Evolutionary conservation across 2,329 filamentous ascomycete genomes (phyloP), one percentile per base, ranked within the genome.

Genomic region (Phialophora chinensis): DNA sequence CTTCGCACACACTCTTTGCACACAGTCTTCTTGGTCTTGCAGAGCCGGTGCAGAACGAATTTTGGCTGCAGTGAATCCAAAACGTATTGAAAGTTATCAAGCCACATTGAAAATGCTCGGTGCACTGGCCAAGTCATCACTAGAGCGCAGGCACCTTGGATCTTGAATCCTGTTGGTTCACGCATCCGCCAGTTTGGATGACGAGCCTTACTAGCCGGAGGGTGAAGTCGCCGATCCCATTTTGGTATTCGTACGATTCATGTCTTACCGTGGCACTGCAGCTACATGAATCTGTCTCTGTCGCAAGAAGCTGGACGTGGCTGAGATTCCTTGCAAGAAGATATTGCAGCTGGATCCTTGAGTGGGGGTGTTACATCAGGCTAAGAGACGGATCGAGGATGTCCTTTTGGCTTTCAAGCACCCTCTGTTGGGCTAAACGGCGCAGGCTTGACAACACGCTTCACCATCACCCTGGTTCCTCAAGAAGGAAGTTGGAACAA

Each of bases 401-500:
- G 38, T n/a, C 17, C 38, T 44, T n/a, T 44, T 44, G 38, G 14
- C 17, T 8, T n/a, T 10, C 23, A 52, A 52, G 10, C 49, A 52
- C 38, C 5, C 14, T 44, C 38, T 44, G 38, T 17, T 20, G 38
- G 49, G 1, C 49, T 52, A 10, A 14, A 14, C 11, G 20, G 20
- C 23, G 8, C n/a, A 27, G 6, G 10, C n/a, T 14, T 52, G 17
- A 20, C 20, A 27, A 8, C 20, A 52, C 47, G 10, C 25, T 52
- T 52, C 20, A 17, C 27, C 44, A 20, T 47, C 25, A 14, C 47
- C 25, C 2, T 25, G 29, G 20, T 55, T 53, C n/a, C 53, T 55
- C 29, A 33, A 55, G 53, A 55, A 7, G 53, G 53, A 55, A 55
- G 53, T 55, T 55, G 53, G 29, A 55, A 29, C 53, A 55, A 31